Evolutionary conservation across 2,329 filamentous ascomycete genomes (phyloP).

Genomic region (Aotearoamyces nothofagi): DNA sequence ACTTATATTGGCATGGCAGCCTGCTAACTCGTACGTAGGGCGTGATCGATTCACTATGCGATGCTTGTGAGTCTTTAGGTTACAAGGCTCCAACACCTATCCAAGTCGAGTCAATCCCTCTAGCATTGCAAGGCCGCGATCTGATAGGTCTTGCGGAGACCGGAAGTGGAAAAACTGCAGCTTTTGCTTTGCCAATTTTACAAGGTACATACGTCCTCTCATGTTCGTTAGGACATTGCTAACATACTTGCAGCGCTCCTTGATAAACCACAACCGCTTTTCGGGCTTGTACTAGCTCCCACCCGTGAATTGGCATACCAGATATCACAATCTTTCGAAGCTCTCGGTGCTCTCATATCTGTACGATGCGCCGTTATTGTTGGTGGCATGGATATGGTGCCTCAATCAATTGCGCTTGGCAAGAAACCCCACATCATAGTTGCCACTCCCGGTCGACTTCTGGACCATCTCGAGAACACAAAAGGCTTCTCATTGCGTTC

Average conservation of each 20-base stretch:
- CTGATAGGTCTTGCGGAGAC: slow-evolving; percentile 92
- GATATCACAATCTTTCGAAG: slow-evolving; percentile 78
- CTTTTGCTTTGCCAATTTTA: slow-evolving; percentile 85
- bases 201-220: slow-evolving; percentile 30
- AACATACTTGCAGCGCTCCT: slow-evolving; percentile 44
- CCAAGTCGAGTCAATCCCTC: slow-evolving; percentile 70
- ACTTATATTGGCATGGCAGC: background rate
- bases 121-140: slow-evolving; percentile 66
- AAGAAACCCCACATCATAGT: slow-evolving; percentile 93
- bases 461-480: slow-evolving; percentile 92
- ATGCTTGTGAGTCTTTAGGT: slow-evolving; percentile 68
- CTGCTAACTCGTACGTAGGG: slow-evolving; percentile 32
- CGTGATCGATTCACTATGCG: slow-evolving; percentile 73
- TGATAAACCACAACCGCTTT: slow-evolving; percentile 72
- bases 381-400: slow-evolving; percentile 90
- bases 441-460: slow-evolving; percentile 73
- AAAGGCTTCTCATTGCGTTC: slow-evolving; percentile 80
- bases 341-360: slow-evolving; percentile 74
- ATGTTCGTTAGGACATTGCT: background rate
- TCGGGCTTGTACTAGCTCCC: slow-evolving; percentile 80
- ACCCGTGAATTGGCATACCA: slow-evolving; percentile 89
- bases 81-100: slow-evolving; percentile 85
- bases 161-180: slow-evolving; percentile 88
- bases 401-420: slow-evolving; percentile 79
- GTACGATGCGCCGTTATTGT: slow-evolving; percentile 77